These are phyloP conservation scores for Dendrobium chrysotoxum DNA, from an alignment of 106 monocot genomes.

Conservation along the genomic window DNA sequence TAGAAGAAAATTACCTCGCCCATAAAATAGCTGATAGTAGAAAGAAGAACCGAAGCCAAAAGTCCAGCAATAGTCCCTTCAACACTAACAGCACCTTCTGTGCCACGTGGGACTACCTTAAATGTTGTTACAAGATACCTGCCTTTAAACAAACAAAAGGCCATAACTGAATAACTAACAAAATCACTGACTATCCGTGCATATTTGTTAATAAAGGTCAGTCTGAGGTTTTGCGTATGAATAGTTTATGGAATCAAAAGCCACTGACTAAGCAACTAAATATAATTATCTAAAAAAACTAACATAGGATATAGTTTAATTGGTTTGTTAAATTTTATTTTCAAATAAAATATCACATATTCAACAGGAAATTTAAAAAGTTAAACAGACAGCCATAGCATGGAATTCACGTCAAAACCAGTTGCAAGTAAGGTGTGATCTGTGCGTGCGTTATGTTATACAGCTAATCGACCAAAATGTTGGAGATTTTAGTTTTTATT, in stretches of 20 bases:
- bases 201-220: background rate
- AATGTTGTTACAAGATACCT: constrained; percentile 89
- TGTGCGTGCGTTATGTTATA: too few relatives aligned
- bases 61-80: constrained; percentile 90
- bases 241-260: background rate
- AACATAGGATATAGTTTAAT: too few relatives aligned
- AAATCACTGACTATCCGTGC: background rate
- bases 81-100: constrained; percentile 90
- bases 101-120: constrained; percentile 89
- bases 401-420: too few relatives aligned
- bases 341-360: too few relatives aligned
- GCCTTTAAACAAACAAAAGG: constrained; percentile 16
- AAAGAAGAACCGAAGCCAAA: constrained; percentile 71
- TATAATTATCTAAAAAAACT: background rate
- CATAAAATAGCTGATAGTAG: constrained; percentile 50
- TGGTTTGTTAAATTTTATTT: too few relatives aligned
- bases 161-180: background rate
- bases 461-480: too few relatives aligned
- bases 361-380: too few relatives aligned
- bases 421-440: too few relatives aligned
- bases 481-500: too few relatives aligned
- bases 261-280: background rate
- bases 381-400: too few relatives aligned
- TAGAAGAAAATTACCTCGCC: constrained; percentile 40
- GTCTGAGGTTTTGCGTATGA: background rate